A percentile compares a stretch with the other conserved stretches of the same genome.
Evolutionary conservation across 495 filamentous ascomycete genomes (phyloP).

Genomic region (Lasiosphaeria ovina): DNA sequence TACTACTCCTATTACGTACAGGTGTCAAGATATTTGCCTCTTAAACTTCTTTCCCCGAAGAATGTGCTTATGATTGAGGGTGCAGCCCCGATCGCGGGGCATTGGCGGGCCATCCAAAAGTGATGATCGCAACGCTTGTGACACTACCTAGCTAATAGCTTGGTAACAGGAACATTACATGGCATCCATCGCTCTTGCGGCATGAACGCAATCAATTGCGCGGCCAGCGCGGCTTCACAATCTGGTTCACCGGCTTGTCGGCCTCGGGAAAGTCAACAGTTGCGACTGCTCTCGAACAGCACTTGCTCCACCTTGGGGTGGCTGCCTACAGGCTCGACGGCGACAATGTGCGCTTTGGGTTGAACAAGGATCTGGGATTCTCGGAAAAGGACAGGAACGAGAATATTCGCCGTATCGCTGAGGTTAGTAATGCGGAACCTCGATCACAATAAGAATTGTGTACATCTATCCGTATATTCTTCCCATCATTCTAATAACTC

Average conservation of each 20-base stretch:
- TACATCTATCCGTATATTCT: background rate
- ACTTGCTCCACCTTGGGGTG: constrained; percentile 79
- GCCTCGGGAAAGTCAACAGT: constrained; percentile 96
- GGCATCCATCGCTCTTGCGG: constrained; percentile 87
- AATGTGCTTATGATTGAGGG: too few relatives aligned
- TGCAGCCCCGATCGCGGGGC: too few relatives aligned
- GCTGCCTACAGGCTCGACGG: constrained; percentile 92
- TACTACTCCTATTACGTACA: background rate
- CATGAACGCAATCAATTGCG: constrained; percentile 75
- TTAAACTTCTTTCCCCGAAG: too few relatives aligned
- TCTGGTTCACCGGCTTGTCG: constrained; percentile 96
- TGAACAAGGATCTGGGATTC: constrained; percentile 97
- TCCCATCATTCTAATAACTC: constrained; percentile 6
- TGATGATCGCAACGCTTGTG: too few relatives aligned
- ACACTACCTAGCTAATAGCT: background rate
- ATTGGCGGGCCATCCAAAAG: too few relatives aligned
- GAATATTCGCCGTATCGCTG: constrained; percentile 94
- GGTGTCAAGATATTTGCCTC: too few relatives aligned
- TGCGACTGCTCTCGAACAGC: constrained; percentile 92
- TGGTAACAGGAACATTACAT: constrained; percentile 85
- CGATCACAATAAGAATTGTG: background rate
- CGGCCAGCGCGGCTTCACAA: constrained; percentile 84
- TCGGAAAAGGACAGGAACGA: constrained; percentile 89
- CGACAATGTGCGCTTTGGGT: constrained; percentile 96
- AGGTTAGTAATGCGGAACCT: constrained; percentile 46